Percentiles rank a stretch among this genome's conserved stretches.
Evolutionary conservation across 805 yeast genomes (phyloP).

Genomic region (Peterozyma toletana): DNA sequence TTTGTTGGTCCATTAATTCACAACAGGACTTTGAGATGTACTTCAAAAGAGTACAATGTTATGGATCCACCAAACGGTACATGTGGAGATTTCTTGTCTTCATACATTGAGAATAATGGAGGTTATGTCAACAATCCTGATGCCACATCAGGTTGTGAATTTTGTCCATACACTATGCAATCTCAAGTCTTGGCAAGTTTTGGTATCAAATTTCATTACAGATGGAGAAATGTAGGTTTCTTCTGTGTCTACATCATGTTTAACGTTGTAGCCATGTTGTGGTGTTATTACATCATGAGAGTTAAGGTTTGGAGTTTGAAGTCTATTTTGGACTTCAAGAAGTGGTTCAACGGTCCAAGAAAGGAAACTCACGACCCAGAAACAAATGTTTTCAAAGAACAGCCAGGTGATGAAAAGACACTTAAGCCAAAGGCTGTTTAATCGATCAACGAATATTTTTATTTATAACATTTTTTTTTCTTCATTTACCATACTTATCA

Average conservation of each 20-base stretch:
- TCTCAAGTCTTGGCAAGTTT: conserved; percentile 39
- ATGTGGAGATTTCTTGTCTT: conserved; percentile 48
- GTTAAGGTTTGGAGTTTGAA: conserved; percentile 25
- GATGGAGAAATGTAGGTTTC: conserved; percentile 67
- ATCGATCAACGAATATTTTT: too few species aligned
- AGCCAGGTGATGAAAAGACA: conserved; percentile 16
- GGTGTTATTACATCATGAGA: conserved; percentile 27
- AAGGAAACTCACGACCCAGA: neutral
- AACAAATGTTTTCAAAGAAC: conserved; percentile 4
- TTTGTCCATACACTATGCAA: conserved; percentile 37
- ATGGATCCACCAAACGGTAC: conserved; percentile 58
- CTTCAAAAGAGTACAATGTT: conserved; percentile 37
- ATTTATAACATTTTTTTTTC: too few species aligned
- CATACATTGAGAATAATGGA: conserved; percentile 29
- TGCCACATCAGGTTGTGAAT: conserved; percentile 41
- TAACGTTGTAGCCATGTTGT: conserved; percentile 36
- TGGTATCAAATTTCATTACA: conserved; percentile 33
- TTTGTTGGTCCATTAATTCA: conserved; percentile 43
- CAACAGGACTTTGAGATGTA: conserved; percentile 43
- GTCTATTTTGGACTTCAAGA: conserved; percentile 2
- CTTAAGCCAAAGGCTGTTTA: neutral
- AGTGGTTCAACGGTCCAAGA: conserved; percentile 1
- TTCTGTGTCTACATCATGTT: conserved; percentile 49
- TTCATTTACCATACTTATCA: too few species aligned
- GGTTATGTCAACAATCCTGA: conserved; percentile 56